A percentile compares a stretch with the other conserved stretches of the same genome.
Conservation (phyloP, 805 yeast species). For the Kodamaea lidongshanica region DNA sequence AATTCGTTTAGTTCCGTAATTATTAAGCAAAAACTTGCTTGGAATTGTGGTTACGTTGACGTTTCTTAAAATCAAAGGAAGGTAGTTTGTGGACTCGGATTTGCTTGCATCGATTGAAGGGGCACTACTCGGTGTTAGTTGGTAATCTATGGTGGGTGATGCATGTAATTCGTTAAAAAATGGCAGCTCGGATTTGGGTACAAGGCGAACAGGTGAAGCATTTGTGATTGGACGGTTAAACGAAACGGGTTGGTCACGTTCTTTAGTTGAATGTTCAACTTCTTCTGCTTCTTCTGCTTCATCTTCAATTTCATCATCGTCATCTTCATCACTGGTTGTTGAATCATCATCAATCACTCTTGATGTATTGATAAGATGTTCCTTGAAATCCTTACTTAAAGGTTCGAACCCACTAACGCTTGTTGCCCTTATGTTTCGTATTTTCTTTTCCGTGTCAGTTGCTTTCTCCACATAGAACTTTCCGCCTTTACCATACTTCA, state of each 20-base stretch:
- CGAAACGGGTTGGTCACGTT: conserved; percentile 1
- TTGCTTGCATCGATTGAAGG: background rate
- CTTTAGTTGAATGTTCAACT: conserved; percentile 1
- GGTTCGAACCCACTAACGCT: conserved; percentile 22
- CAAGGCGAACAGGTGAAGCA: no score
- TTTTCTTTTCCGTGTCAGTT: conserved; percentile 15
- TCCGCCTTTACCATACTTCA: conserved; percentile 86
- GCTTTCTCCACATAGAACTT: conserved; percentile 63
- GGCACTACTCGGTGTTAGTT: background rate
- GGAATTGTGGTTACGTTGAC: conserved; percentile 63
- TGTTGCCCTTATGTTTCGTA: conserved; percentile 26
- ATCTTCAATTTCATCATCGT: conserved; percentile 28
- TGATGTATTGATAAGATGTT: conserved; percentile 1
- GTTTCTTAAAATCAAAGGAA: conserved; percentile 62
- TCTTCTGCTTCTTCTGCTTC: conserved; percentile 1
- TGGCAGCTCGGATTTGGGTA: conserved; percentile 3
- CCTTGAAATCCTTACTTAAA: conserved; percentile 5
- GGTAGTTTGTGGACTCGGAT: conserved; percentile 47
- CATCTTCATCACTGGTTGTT: conserved; percentile 23
- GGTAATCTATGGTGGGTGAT: conserved; percentile 4
- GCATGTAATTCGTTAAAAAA: conserved; percentile 3
- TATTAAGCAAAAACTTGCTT: conserved; percentile 36
- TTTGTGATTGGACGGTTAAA: no score
- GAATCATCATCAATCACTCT: conserved; percentile 3
- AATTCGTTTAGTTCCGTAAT: conserved; percentile 20